Conservation (phyloP, 306 rosid species). For the cucumber (Cucumis sativus) region Cucumber_9930_V3 NC_026657.2:11738501-11739000, state of each 20-base stretch:
- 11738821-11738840: background rate
- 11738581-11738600: background rate
- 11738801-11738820: background rate
- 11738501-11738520: constrained; percentile 82
- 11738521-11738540: constrained; percentile 92
- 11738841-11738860: no score
- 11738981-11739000: no score
- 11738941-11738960: no score
- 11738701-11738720: background rate
- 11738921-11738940: no score
- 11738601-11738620: background rate
- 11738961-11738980: no score
- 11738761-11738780: background rate
- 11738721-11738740: background rate
- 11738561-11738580: background rate
- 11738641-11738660: background rate
- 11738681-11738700: background rate
- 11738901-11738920: no score
- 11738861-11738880: no score
- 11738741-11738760: background rate
- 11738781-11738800: background rate
- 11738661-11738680: background rate
- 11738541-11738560: constrained; percentile 74
- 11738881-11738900: no score
- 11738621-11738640: background rate